Evolutionary conservation across 257 asterid genomes (phyloP).

Genomic region (Solanum clarkiae): DNA sequence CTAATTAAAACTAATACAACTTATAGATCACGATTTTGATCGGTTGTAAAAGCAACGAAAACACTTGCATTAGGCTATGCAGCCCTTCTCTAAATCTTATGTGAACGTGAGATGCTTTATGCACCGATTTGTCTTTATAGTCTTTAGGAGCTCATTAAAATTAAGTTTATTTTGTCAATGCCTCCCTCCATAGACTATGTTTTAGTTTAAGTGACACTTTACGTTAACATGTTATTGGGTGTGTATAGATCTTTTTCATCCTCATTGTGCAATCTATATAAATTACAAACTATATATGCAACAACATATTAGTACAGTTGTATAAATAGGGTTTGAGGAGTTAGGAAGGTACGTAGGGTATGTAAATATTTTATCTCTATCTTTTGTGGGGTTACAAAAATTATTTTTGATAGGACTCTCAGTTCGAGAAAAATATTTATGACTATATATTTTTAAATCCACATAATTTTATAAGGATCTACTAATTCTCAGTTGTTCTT

Average conservation of each 20-base stretch:
- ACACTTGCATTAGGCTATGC: background rate
- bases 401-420: too few species aligned
- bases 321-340: background rate
- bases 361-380: too few species aligned
- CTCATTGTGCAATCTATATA: too few species aligned
- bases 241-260: too few species aligned
- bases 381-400: too few species aligned
- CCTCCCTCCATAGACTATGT: background rate
- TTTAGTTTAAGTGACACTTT: background rate
- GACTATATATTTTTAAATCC: too few species aligned
- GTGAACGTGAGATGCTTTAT: background rate
- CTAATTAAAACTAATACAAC: background rate
- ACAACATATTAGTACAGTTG: background rate
- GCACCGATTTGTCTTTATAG: background rate
- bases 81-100: background rate
- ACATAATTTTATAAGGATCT: too few species aligned
- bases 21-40: background rate
- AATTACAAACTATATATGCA: too few species aligned
- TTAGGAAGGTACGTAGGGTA: too few species aligned
- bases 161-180: background rate
- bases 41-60: background rate
- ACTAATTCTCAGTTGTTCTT: too few species aligned
- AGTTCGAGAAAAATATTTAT: too few species aligned
- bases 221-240: background rate
- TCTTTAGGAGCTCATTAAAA: background rate